Evolutionary conservation across 495 filamentous ascomycete genomes (phyloP), one percentile per base, ranked within the genome.

Genomic region (Aspergillus bertholletiae): DNA sequence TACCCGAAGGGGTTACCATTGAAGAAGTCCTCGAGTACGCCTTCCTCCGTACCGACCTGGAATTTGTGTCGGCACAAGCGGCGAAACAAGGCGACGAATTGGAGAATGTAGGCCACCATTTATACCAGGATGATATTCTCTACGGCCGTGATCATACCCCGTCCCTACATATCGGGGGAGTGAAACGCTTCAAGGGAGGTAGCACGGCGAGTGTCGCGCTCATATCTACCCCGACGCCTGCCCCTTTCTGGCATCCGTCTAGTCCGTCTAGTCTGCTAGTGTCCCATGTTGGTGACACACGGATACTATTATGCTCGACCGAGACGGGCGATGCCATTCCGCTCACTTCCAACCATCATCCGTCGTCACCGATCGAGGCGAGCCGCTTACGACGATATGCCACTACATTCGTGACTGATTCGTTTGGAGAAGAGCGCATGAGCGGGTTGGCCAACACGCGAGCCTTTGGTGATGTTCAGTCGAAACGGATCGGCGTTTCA

Each of bases 361-460:
- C 94, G 0, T 89, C 85, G n/a, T 81, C 85, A 1, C 93, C 95
- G 0, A 73, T 82, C 49, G 94, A 98, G 73, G 84, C 88, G 12
- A 84, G 81, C 48, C 84, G 94, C 21, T 80, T 98, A 28, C 86
- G 92, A 5, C 87, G 92, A 48, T 97, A 88, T 62, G 89, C 90
- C 12, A 76, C 87, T 15, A 88, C 87, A 0, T 92, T 98, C 59
- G 84, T 95, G 21, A 96, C 93, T 0, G 94, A 98, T 67, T 94
- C 90, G 15, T 97, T 97, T 64, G 94, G 94, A 62, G 95, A 98
- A 69, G 95, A 97, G 68, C 90, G 94, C 56, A 91, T 98, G 74
- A 84, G 84, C 49, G 92, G 93, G 0, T 82, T 98, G 1, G 94
- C 94, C 61, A 98, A 98, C 72, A 93, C 89, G 8, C 88, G 94